Conservation (phyloP, 768 basidiomycete species). For the Coprinopsis strossmayeri region DNA sequence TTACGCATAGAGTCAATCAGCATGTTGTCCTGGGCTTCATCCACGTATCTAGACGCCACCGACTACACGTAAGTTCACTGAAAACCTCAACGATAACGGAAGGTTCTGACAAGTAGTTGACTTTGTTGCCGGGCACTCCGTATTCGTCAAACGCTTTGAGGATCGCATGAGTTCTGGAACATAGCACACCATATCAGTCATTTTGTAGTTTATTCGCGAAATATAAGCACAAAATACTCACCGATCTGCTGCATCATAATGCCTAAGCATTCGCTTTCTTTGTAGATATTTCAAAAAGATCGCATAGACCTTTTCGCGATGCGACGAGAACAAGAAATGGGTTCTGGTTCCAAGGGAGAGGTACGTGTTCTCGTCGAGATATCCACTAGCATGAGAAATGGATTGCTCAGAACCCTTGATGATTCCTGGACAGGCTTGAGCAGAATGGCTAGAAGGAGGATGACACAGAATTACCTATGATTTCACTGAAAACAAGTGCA, state of each 20-base stretch:
- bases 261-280: conserved; percentile 32
- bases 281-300: conserved; percentile 48
- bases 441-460: not conserved
- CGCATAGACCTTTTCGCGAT: conserved; percentile 41
- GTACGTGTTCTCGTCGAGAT: conserved; percentile 41
- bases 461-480: conserved; percentile 41
- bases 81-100: not conserved
- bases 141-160: conserved; percentile 26
- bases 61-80: not conserved
- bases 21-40: conserved; percentile 70
- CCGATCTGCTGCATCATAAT: conserved; percentile 59
- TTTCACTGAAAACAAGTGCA: conserved; percentile 54
- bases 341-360: conserved; percentile 40
- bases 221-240: conserved; percentile 16
- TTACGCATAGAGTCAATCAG: conserved; percentile 56
- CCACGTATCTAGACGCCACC: conserved; percentile 46
- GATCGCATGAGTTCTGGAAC: conserved; percentile 45
- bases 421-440: conserved; percentile 32
- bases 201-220: no score
- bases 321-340: conserved; percentile 47
- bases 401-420: conserved; percentile 65
- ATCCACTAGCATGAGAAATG: conserved; percentile 24
- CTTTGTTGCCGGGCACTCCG: conserved; percentile 31
- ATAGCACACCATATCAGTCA: not conserved
- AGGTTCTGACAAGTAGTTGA: conserved; percentile 54